Evolutionary conservation across 352 stramenopile genomes (phyloP).

Genomic region (Pythium sukuiense): DNA sequence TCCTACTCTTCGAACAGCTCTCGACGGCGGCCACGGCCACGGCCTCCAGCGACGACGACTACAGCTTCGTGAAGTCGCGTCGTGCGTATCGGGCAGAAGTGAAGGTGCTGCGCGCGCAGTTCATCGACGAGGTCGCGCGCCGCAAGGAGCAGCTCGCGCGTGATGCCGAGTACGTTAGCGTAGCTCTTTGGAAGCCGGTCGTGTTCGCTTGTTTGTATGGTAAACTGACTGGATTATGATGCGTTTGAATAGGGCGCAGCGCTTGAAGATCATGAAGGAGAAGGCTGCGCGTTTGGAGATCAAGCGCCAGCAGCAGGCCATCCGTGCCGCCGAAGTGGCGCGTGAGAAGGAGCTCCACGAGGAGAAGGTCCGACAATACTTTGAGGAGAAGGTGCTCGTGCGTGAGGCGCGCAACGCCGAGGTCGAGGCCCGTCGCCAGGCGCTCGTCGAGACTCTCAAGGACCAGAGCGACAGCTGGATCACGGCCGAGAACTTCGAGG

Average conservation of each 20-base stretch:
- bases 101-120: slow-evolving; percentile 63
- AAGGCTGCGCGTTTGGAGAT: slow-evolving; percentile 86
- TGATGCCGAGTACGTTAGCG: slow-evolving; percentile 72
- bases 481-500: slow-evolving; percentile 62
- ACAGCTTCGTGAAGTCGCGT: slow-evolving; percentile 77
- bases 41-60: slow-evolving; percentile 36
- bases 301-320: slow-evolving; percentile 85
- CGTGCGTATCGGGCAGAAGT: slow-evolving; percentile 72
- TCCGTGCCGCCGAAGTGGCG: slow-evolving; percentile 78
- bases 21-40: slow-evolving; percentile 35
- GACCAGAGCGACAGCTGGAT: slow-evolving; percentile 74
- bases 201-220: background rate
- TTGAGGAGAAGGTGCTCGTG: slow-evolving; percentile 79
- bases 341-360: slow-evolving; percentile 79
- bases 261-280: slow-evolving; percentile 84
- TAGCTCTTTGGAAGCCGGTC: background rate
- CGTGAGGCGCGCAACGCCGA: slow-evolving; percentile 59
- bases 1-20: slow-evolving; percentile 26
- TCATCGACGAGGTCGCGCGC: slow-evolving; percentile 67
- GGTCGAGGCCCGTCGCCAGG: slow-evolving; percentile 65
- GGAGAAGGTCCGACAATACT: slow-evolving; percentile 74
- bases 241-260: slow-evolving; percentile 47
- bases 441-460: slow-evolving; percentile 58
- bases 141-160: slow-evolving; percentile 79
- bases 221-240: background rate